Percentiles rank a stretch among this genome's conserved stretches.
phyloP scores from a whole-genome alignment of 805 yeast genomes.

The Kodamaea nitidulidarum region DNA sequence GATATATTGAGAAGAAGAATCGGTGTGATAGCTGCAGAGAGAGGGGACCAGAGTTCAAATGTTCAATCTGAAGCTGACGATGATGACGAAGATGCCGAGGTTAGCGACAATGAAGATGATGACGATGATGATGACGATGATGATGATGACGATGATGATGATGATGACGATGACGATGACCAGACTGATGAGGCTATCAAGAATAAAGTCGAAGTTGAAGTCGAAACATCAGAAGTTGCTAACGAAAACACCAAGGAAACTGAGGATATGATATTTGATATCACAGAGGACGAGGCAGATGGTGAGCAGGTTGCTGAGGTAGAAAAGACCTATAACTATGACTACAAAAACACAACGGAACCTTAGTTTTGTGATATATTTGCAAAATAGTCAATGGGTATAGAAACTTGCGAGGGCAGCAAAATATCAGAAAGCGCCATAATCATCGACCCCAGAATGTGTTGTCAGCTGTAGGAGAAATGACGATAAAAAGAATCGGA shows the following conservation, averaged over 20 bases:
- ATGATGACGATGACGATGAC: slow-evolving; percentile 34
- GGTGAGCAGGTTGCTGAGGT: slow-evolving; percentile 1
- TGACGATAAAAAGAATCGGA: neutral
- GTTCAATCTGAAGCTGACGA: too few species aligned
- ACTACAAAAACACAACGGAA: slow-evolving; percentile 2
- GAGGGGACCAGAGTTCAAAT: neutral
- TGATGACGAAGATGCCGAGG: slow-evolving; percentile 5
- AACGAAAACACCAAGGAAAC: slow-evolving; percentile 38
- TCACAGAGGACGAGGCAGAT: slow-evolving; percentile 13
- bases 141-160: slow-evolving; percentile 30
- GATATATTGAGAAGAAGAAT: slow-evolving; percentile 38
- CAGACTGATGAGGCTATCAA: slow-evolving; percentile 38
- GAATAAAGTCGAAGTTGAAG: slow-evolving; percentile 33
- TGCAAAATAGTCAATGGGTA: too few species aligned
- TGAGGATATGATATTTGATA: slow-evolving; percentile 21
- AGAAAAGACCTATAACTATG: slow-evolving; percentile 4
- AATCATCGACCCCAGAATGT: too few species aligned
- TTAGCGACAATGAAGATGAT: slow-evolving; percentile 25
- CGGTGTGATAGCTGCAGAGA: slow-evolving; percentile 23
- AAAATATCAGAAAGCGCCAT: too few species aligned
- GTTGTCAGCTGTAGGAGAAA: too few species aligned
- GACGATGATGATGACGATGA: slow-evolving; percentile 33
- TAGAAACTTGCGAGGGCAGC: too few species aligned
- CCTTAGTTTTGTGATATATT: too few species aligned
- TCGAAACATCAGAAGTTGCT: slow-evolving; percentile 30